phyloP scores from a whole-genome alignment of 495 filamentous ascomycete genomes.

The Oidiodendron maius region DNA sequence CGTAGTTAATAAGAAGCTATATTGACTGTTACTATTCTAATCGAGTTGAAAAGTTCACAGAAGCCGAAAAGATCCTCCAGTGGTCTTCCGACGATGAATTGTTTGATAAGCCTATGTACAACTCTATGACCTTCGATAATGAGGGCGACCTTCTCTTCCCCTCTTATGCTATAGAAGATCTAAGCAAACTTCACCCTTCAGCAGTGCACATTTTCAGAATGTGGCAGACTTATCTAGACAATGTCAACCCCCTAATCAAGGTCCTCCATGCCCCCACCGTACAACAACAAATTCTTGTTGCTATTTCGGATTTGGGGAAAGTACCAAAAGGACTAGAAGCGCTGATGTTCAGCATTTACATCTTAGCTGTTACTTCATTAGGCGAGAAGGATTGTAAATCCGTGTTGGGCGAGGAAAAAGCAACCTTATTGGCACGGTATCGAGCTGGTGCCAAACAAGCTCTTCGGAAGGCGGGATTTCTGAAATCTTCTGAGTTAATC shows the following conservation, averaged over 20 bases:
- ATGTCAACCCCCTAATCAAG: slow-evolving; percentile 48
- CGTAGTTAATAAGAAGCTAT: neutral
- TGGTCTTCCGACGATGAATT: neutral
- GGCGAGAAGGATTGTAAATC: slow-evolving; percentile 30
- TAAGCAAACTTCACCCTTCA: slow-evolving; percentile 12
- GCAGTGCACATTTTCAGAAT: slow-evolving; percentile 23
- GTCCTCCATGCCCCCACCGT: slow-evolving; percentile 47
- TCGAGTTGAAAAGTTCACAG: neutral
- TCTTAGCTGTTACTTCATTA: slow-evolving; percentile 33
- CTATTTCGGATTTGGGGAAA: slow-evolving; percentile 33
- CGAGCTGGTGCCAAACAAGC: slow-evolving; percentile 37
- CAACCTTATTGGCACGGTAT: slow-evolving; percentile 33
- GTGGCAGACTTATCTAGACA: slow-evolving; percentile 46
- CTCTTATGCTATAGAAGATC: neutral
- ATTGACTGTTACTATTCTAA: neutral
- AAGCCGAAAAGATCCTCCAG: neutral
- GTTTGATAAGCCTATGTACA: slow-evolving; percentile 6
- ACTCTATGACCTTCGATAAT: slow-evolving; percentile 7
- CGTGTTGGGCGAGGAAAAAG: slow-evolving; percentile 36
- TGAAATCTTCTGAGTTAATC: slow-evolving; percentile 45
- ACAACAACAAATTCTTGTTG: slow-evolving; percentile 43
- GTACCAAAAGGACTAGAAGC: slow-evolving; percentile 41
- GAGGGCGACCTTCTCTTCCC: slow-evolving; percentile 10
- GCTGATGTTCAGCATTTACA: slow-evolving; percentile 46
- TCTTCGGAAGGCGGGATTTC: slow-evolving; percentile 38